Percentiles rank a stretch among this genome's conserved stretches.
phyloP scores from a whole-genome alignment of 768 basidiomycete species.

The Rhizopogon salebrosus region DNA sequence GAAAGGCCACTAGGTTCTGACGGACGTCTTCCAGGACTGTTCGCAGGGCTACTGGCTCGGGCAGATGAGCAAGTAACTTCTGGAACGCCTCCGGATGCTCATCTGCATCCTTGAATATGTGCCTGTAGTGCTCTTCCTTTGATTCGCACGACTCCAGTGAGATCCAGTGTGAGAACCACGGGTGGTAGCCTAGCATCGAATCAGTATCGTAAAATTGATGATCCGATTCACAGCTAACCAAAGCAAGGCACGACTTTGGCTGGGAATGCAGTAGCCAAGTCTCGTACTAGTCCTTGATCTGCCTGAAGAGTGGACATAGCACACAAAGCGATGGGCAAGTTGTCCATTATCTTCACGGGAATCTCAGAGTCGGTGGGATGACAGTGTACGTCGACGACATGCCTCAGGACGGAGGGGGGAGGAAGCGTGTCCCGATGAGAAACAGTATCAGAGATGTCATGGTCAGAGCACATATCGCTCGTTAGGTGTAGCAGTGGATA shows the following conservation, averaged over 20 bases:
- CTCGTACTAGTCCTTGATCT: slow-evolving; percentile 70
- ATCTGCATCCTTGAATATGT: slow-evolving; percentile 50
- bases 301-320: slow-evolving; percentile 70
- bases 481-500: not conserved
- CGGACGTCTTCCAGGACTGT: slow-evolving; percentile 59
- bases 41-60: slow-evolving; percentile 61
- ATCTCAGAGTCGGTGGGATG: slow-evolving; percentile 82
- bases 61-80: slow-evolving; percentile 57
- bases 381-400: slow-evolving; percentile 85
- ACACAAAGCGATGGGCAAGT: slow-evolving; percentile 63
- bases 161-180: slow-evolving; percentile 88
- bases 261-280: slow-evolving; percentile 56
- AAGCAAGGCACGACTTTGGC: slow-evolving; percentile 81
- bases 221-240: slow-evolving; percentile 45
- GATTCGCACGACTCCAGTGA: slow-evolving; percentile 36
- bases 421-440: slow-evolving; percentile 16
- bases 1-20: slow-evolving; percentile 51
- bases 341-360: slow-evolving; percentile 41
- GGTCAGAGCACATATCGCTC: not conserved
- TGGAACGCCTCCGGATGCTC: slow-evolving; percentile 41
- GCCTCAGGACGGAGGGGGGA: slow-evolving; percentile 43
- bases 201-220: slow-evolving; percentile 6
- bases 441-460: not conserved
- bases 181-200: slow-evolving; percentile 71
- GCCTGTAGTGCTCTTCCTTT: slow-evolving; percentile 73